A percentile compares a stretch with the other conserved stretches of the same genome.
Conservation (phyloP, 192 early-diverging fungal genomes). For the Coemansia sp. region DNA sequence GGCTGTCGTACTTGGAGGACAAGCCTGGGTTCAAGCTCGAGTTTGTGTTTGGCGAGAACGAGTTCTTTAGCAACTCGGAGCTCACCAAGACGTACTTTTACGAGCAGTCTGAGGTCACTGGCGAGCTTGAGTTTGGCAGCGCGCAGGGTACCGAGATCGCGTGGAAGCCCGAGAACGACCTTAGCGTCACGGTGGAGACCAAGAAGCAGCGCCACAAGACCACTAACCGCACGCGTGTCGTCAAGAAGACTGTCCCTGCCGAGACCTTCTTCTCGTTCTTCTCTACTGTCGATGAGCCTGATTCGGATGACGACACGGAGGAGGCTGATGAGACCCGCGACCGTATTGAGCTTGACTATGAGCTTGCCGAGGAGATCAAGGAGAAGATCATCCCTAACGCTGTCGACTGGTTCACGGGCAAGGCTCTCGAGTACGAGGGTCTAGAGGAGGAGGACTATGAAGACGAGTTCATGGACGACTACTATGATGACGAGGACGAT, state of each 20-base stretch:
- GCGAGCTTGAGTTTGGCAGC: conserved; percentile 89
- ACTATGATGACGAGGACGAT: conserved; percentile 55
- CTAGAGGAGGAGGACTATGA: conserved; percentile 43
- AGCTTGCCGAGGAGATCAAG: conserved; percentile 98
- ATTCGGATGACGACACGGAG: conserved; percentile 72
- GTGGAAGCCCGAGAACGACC: conserved; percentile 98
- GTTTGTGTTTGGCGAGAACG: conserved; percentile 89
- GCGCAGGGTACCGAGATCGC: conserved; percentile 89
- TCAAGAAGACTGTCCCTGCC: conserved; percentile 95
- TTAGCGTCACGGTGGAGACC: conserved; percentile 91
- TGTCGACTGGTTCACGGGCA: conserved; percentile 98
- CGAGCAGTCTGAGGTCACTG: conserved; percentile 76
- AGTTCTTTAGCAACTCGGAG: conserved; percentile 83
- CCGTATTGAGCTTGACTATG: conserved; percentile 92
- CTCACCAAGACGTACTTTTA: conserved; percentile 96
- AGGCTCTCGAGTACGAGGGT: conserved; percentile 81
- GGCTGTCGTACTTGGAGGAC: conserved; percentile 76
- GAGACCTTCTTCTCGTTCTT: conserved; percentile 99
- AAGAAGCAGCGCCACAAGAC: conserved; percentile 99
- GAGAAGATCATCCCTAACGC: conserved; percentile 96
- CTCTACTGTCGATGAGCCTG: conserved; percentile 73
- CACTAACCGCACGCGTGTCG: conserved; percentile 96
- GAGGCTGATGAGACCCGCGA: conserved; percentile 80
- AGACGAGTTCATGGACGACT: conserved; percentile 47
- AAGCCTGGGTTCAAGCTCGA: conserved; percentile 95